These are phyloP conservation scores for Solanum gracilifrons DNA, from an alignment of 257 asterid species.

Conservation along the genomic window DNA sequence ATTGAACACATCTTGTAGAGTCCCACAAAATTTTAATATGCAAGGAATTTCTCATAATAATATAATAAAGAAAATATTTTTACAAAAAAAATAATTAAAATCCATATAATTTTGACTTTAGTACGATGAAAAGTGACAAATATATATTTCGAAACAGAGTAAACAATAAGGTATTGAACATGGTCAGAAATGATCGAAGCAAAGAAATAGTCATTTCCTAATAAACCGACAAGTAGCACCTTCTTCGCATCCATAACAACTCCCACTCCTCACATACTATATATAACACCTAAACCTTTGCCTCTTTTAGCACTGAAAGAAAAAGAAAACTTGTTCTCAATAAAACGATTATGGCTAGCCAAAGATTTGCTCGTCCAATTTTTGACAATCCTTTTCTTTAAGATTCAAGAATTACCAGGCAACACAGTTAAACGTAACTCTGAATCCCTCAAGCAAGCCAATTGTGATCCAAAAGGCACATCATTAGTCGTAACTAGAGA, in stretches of 20 bases:
- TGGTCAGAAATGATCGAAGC: not conserved
- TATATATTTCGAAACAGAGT: too few species aligned
- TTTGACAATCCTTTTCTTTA: conserved; percentile 28
- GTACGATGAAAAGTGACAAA: not conserved
- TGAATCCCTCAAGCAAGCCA: conserved; percentile 11
- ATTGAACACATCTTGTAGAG: too few species aligned
- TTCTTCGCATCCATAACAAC: not conserved
- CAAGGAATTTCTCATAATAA: not conserved
- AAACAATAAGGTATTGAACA: not conserved
- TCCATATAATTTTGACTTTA: too few species aligned
- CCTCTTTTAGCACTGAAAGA: not conserved
- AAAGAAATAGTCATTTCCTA: not conserved
- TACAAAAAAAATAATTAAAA: too few species aligned
- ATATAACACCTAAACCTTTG: not conserved
- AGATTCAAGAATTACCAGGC: conserved; percentile 13
- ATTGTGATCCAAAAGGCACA: conserved; percentile 9
- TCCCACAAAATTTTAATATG: not conserved
- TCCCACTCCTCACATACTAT: not conserved
- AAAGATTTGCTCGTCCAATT: conserved; percentile 21
- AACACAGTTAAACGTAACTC: conserved; percentile 24
- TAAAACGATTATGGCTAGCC: not conserved
- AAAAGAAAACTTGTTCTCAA: not conserved
- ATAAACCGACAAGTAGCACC: not conserved
- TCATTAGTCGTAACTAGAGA: conserved; percentile 35
- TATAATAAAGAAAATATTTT: not conserved